Base-by-base conservation (phyloP, 371 early-diverging fungal species). In the Rhizomucor pusillus region DNA sequence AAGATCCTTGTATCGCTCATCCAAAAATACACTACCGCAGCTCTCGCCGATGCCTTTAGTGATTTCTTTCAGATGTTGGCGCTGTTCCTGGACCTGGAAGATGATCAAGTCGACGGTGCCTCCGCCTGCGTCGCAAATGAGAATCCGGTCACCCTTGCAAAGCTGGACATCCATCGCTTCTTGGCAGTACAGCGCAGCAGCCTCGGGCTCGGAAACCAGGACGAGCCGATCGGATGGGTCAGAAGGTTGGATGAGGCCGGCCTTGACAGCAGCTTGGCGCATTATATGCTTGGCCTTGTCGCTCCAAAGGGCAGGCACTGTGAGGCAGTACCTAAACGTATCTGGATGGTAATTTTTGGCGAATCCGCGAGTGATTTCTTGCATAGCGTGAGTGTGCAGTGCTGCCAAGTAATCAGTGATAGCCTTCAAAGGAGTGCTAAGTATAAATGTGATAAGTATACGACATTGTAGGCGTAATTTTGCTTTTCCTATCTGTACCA, bases 61-160 rank as follows among this genome's bases (percentile, higher is more conserved):
- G 19, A 79, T 66, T 54, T 82, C 81, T 22, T 76, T 75, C 9
- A 82, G 60, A 18, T 69, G 57, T 16, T 74, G 14, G 49, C 57
- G 49, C 44, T 56, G 41, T 65, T 54, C 34, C 54, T 53, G 23
- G 46, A 73, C 65, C 59, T 75, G 69, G 58, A 71, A 71, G 9
- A 71, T 63, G 45, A 78, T 82, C 59, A 84, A 53, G 61, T 84
- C 85, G 1, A 82, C 81, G 0, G 85, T 85, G 19, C 85, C 83
- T 37, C 83, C 85, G 43, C 84, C 84, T 25, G 84, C 84, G 62
- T 83, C 84, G 43, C 84, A 83, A 11, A 85, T 78, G 71, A 85
- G 68, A 49, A 81, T 73, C 0, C 80, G 74, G 50, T 83, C 79
- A 1, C 75, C 78, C 16, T 65, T 63, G 1, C 59, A 57, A 22